Conservation (phyloP, 805 yeast species). For the Maudiozyma saulgeensis region DNA sequence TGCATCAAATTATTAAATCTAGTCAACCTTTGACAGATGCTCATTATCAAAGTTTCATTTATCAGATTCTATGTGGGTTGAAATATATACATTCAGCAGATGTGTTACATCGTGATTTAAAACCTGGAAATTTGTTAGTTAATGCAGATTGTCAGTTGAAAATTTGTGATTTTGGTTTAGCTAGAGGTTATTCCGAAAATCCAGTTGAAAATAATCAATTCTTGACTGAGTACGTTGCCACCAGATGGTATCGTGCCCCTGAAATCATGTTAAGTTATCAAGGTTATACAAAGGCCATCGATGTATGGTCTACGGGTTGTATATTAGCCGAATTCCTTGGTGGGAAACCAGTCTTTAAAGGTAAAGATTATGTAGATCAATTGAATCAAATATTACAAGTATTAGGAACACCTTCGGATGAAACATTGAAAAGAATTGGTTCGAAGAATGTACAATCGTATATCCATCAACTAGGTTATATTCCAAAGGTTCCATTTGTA, state of each 20-base stretch:
- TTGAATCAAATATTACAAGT: slow-evolving; percentile 76
- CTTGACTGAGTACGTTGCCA: slow-evolving; percentile 94
- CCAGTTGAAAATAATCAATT: slow-evolving; percentile 87
- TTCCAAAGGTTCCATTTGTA: slow-evolving; percentile 67
- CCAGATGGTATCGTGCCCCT: slow-evolving; percentile 98
- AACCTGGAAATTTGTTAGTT: slow-evolving; percentile 87
- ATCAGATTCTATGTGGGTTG: slow-evolving; percentile 85
- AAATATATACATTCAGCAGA: slow-evolving; percentile 86
- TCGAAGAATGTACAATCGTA: slow-evolving; percentile 86
- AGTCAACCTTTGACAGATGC: slow-evolving; percentile 91
- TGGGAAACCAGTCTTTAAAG: slow-evolving; percentile 85
- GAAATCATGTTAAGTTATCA: slow-evolving; percentile 93
- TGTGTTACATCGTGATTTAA: slow-evolving; percentile 86
- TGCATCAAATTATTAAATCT: slow-evolving; percentile 93
- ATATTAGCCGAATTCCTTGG: slow-evolving; percentile 89
- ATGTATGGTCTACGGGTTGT: slow-evolving; percentile 97
- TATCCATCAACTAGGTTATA: slow-evolving; percentile 75
- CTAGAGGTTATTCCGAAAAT: slow-evolving; percentile 78
- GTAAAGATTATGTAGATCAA: slow-evolving; percentile 94
- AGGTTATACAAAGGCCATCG: slow-evolving; percentile 92
- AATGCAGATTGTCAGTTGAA: slow-evolving; percentile 95
- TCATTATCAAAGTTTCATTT: slow-evolving; percentile 87
- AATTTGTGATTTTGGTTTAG: slow-evolving; percentile 93
- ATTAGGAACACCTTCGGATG: slow-evolving; percentile 85
- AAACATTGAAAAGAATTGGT: slow-evolving; percentile 59